A percentile compares a stretch with the other conserved stretches of the same genome.
These are phyloP conservation scores for Castanospermum australe DNA, from an alignment of 306 rosid genomes.

Conservation along the genomic window DNA sequence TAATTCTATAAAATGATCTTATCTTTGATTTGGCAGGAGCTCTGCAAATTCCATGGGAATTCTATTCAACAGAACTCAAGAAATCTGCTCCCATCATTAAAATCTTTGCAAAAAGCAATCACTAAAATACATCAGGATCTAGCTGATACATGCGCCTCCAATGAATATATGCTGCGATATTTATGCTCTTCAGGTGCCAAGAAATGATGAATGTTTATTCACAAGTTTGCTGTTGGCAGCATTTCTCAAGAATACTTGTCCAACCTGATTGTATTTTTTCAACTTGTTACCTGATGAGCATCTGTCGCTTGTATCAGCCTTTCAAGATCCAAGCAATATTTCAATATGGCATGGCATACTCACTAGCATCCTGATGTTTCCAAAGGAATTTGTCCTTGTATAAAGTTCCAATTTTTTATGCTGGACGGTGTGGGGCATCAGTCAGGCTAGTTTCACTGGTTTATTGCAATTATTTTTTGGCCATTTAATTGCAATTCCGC, in stretches of 20 bases:
- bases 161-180: slow-evolving; percentile 78
- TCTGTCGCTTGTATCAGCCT: not conserved
- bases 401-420: slow-evolving; percentile 7
- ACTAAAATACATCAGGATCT: slow-evolving; percentile 80
- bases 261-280: not conserved
- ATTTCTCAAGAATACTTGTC: not conserved
- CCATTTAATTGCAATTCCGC: not conserved
- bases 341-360: not conserved
- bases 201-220: slow-evolving; percentile 44
- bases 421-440: slow-evolving; percentile 2
- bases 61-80: slow-evolving; percentile 71
- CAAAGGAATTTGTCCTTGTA: not conserved
- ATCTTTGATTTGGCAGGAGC: slow-evolving; percentile 62
- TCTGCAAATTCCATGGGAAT: slow-evolving; percentile 78
- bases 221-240: not conserved
- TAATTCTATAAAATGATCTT: slow-evolving; percentile 1
- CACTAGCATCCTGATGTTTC: not conserved
- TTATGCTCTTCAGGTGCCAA: slow-evolving; percentile 55
- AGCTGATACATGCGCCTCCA: slow-evolving; percentile 87
- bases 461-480: not conserved
- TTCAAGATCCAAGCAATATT: slow-evolving; percentile 12
- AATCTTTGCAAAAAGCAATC: slow-evolving; percentile 79
- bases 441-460: not conserved
- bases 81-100: slow-evolving; percentile 77
- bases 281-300: slow-evolving; percentile 5